A percentile compares a stretch with the other conserved stretches of the same genome.
These are phyloP conservation scores for Metschnikowia aberdeeniae DNA, from an alignment of 805 yeast genomes.

Conservation along the genomic window DNA sequence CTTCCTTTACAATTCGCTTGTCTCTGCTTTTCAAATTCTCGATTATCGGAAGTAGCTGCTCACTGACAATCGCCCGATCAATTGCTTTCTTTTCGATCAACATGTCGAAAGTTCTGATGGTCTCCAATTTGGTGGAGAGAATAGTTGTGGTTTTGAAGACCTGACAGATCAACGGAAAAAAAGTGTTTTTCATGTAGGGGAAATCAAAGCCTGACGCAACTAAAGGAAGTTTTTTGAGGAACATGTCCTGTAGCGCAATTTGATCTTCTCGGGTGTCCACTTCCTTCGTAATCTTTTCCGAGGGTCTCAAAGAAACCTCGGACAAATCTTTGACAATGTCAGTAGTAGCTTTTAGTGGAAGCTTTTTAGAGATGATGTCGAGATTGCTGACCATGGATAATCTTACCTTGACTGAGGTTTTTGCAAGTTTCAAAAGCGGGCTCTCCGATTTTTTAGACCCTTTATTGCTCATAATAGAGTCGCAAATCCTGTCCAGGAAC, in stretches of 20 bases:
- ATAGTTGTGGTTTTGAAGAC: slow-evolving; percentile 84
- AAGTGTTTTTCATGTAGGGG: slow-evolving; percentile 63
- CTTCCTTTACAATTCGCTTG: slow-evolving; percentile 52
- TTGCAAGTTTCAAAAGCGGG: slow-evolving; percentile 25
- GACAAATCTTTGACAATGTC: slow-evolving; percentile 44
- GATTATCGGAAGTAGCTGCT: slow-evolving; percentile 77
- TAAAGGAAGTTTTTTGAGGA: slow-evolving; percentile 41
- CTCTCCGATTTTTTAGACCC: slow-evolving; percentile 21
- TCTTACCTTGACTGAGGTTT: slow-evolving; percentile 30
- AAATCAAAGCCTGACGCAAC: slow-evolving; percentile 54
- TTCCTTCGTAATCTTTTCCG: slow-evolving; percentile 16
- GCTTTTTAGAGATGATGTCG: slow-evolving; percentile 42
- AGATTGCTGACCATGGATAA: slow-evolving; percentile 42
- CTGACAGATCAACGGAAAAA: slow-evolving; percentile 69
- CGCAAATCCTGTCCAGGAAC: slow-evolving; percentile 67
- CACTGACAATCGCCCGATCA: slow-evolving; percentile 68
- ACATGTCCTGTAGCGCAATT: slow-evolving; percentile 47
- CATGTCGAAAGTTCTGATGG: slow-evolving; percentile 56
- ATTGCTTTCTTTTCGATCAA: slow-evolving; percentile 58
- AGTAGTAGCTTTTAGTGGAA: slow-evolving; percentile 51
- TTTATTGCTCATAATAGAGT: slow-evolving; percentile 31
- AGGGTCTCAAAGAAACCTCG: slow-evolving; percentile 27
- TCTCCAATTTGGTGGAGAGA: slow-evolving; percentile 67
- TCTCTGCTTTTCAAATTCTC: slow-evolving; percentile 74
- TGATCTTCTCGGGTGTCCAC: slow-evolving; percentile 29